These are phyloP conservation scores for Chlorella vulgaris DNA, from an alignment of 139 green algal genomes.

Conservation along the genomic window DNA sequence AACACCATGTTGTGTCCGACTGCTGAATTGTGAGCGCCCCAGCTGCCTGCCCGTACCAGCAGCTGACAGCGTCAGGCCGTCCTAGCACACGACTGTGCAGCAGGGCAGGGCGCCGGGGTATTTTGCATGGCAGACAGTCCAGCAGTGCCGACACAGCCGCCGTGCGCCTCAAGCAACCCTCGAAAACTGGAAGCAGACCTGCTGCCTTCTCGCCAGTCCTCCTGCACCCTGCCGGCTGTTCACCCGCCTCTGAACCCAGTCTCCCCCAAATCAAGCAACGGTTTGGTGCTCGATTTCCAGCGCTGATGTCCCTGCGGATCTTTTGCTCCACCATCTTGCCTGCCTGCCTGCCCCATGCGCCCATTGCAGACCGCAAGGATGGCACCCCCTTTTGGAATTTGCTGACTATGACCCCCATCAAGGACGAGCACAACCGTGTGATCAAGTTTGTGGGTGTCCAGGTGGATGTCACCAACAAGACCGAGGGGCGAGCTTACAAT, in stretches of 20 bases:
- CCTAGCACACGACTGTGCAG: no score
- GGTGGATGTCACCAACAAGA: constrained; percentile 96
- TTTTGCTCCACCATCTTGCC: background rate
- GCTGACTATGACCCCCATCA: constrained; percentile 94
- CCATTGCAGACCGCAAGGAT: constrained; percentile 49
- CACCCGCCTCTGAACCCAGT: no score
- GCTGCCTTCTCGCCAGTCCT: background rate
- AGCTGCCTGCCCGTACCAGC: no score
- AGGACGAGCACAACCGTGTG: constrained; percentile 80
- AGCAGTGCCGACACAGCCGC: no score
- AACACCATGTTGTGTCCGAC: constrained; percentile 68
- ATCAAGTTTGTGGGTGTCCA: constrained; percentile 93
- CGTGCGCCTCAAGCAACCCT: no score
- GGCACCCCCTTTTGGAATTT: constrained; percentile 97
- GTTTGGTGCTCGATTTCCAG: no score
- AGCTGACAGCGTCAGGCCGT: no score
- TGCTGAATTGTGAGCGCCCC: constrained; percentile 85
- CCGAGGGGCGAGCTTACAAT: constrained; percentile 74
- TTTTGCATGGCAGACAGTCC: no score
- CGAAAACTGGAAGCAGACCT: background rate
- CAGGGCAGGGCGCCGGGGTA: no score
- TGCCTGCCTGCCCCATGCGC: background rate
- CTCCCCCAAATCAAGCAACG: no score
- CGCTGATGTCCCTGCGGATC: no score
- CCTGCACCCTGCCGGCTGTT: no score